Evolutionary conservation across 2,329 filamentous ascomycete genomes (phyloP).

Genomic region (Neonectria punicea): DNA sequence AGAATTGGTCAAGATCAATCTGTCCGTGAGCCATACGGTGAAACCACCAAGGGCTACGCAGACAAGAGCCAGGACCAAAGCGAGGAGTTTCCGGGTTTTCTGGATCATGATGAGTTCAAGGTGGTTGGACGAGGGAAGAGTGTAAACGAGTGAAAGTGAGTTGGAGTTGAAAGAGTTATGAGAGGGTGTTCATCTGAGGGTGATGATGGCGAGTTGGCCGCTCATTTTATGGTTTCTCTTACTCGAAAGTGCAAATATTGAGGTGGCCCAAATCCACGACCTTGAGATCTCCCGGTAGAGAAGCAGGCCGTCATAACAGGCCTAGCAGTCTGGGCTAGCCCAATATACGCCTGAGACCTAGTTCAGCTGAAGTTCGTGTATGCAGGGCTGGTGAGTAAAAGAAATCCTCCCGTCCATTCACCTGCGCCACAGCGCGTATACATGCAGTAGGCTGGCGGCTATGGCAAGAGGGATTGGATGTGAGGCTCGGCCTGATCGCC

Average conservation of each 20-base stretch:
- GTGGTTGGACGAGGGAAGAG: too few species aligned
- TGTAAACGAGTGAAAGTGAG: background rate
- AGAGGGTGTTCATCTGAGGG: too few species aligned
- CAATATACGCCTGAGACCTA: background rate
- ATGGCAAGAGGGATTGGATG: background rate
- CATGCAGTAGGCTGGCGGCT: background rate
- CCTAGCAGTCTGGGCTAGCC: too few species aligned
- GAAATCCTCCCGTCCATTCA: background rate
- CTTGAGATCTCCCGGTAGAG: background rate
- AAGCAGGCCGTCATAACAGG: background rate
- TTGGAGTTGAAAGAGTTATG: background rate
- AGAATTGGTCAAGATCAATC: background rate
- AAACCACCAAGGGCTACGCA: background rate
- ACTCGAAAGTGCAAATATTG: background rate
- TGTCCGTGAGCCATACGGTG: background rate
- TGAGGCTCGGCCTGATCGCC: background rate
- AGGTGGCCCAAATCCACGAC: background rate
- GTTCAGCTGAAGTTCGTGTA: background rate
- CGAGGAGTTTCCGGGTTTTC: background rate
- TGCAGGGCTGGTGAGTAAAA: background rate
- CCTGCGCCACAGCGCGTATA: background rate
- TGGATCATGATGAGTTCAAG: background rate
- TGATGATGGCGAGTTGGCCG: background rate
- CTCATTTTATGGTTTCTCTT: background rate
- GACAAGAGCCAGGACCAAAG: background rate